These are phyloP conservation scores for Russula abietina DNA, from an alignment of 768 basidiomycete species.

Conservation along the genomic window DNA sequence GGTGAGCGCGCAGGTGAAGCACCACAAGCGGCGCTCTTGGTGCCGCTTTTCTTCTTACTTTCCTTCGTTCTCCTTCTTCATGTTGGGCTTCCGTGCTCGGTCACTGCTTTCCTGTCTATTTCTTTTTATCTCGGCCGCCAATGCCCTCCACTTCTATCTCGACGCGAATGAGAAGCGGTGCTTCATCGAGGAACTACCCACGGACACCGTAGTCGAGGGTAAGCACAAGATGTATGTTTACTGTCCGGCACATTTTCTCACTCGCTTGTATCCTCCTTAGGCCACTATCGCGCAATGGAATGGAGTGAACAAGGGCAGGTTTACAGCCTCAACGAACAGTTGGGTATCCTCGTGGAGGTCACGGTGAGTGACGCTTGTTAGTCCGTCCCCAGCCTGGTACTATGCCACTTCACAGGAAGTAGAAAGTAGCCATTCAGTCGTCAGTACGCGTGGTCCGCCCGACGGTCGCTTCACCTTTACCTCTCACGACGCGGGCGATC, in stretches of 20 bases:
- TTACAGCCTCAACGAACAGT: slow-evolving; percentile 65
- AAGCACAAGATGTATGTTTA: slow-evolving; percentile 23
- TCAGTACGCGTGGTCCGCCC: slow-evolving; percentile 82
- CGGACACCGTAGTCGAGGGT: slow-evolving; percentile 95
- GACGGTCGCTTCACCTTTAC: slow-evolving; percentile 97
- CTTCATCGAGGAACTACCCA: slow-evolving; percentile 94
- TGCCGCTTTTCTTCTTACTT: too few relatives aligned
- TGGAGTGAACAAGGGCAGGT: slow-evolving; percentile 70
- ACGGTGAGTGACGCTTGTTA: slow-evolving; percentile 50
- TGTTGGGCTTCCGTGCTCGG: slow-evolving; percentile 8
- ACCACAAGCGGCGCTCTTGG: too few relatives aligned
- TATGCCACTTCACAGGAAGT: slow-evolving; percentile 58
- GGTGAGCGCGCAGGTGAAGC: not conserved
- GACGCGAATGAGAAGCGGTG: slow-evolving; percentile 91
- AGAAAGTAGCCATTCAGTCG: slow-evolving; percentile 71
- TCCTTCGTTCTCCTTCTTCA: slow-evolving; percentile 3
- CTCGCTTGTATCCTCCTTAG: slow-evolving; percentile 36
- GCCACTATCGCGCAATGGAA: slow-evolving; percentile 88
- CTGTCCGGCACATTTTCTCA: not conserved
- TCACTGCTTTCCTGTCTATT: slow-evolving; percentile 35
- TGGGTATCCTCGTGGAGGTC: slow-evolving; percentile 89
- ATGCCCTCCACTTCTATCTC: slow-evolving; percentile 94
- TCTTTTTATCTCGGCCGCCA: slow-evolving; percentile 40
- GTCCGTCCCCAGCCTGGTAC: not conserved
- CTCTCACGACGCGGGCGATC: slow-evolving; percentile 94